phyloP scores from a whole-genome alignment of 805 yeast species.

The Kuraishia hungarica region DNA sequence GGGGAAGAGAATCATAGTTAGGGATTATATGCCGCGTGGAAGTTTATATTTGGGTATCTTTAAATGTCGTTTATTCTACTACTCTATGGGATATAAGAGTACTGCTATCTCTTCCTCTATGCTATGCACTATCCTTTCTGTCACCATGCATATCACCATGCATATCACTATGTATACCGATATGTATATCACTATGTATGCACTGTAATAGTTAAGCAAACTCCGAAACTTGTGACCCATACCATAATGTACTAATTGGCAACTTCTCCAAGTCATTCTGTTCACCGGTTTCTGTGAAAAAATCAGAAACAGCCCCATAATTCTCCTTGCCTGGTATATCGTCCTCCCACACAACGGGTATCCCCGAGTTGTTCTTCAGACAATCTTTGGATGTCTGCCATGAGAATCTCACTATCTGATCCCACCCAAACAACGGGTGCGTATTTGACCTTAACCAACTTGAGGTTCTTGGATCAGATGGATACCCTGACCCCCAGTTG shows the following conservation, averaged over 20 bases:
- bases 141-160: too few species aligned
- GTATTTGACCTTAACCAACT: slow-evolving; percentile 58
- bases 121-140: too few species aligned
- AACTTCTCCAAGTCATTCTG: neutral
- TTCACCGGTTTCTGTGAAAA: neutral
- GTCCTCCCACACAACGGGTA: slow-evolving; percentile 55
- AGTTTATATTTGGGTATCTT: too few species aligned
- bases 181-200: too few species aligned
- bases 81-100: too few species aligned
- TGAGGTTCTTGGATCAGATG: slow-evolving; percentile 85
- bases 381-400: slow-evolving; percentile 92
- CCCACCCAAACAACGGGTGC: slow-evolving; percentile 84
- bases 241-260: slow-evolving; percentile 2
- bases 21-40: too few species aligned
- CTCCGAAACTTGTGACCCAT: neutral
- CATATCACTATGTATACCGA: too few species aligned
- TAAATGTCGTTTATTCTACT: too few species aligned
- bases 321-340: slow-evolving; percentile 27
- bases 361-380: slow-evolving; percentile 42
- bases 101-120: too few species aligned
- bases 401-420: slow-evolving; percentile 64
- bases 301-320: slow-evolving; percentile 4
- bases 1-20: too few species aligned
- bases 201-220: neutral
- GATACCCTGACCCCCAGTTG: slow-evolving; percentile 86